Percentiles rank a stretch among this genome's conserved stretches.
Conservation (phyloP, 169 alveolate genomes). For the Eimeria necatrix region DNA sequence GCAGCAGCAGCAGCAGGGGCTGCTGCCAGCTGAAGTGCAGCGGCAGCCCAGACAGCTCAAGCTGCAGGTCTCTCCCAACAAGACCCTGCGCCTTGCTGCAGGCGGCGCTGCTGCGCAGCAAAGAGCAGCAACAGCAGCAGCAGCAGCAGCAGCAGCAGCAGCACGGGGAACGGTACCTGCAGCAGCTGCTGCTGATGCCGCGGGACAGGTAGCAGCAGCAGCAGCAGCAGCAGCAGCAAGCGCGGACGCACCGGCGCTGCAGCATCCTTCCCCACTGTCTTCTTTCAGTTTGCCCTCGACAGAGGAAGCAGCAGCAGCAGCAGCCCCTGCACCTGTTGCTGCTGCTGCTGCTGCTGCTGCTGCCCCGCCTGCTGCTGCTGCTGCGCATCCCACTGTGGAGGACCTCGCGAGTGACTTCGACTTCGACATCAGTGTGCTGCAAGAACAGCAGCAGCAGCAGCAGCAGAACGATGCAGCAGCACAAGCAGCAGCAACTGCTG, state of each 20-base stretch:
- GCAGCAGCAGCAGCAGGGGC: conserved; percentile 21
- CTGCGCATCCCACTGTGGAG: background rate
- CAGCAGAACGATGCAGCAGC: background rate
- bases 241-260: background rate
- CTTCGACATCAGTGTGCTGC: background rate
- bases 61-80: background rate
- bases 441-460: conserved; percentile 4
- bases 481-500: background rate
- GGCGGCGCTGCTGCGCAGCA: too few species aligned
- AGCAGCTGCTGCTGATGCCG: background rate
- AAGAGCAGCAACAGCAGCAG: too few species aligned
- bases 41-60: conserved; percentile 2
- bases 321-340: background rate
- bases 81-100: background rate
- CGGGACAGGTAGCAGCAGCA: background rate
- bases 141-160: background rate
- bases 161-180: too few species aligned
- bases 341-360: conserved; percentile 5
- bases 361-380: background rate
- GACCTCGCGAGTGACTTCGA: background rate
- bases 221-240: background rate
- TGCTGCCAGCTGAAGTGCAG: background rate
- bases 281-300: background rate
- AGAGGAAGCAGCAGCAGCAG: background rate
- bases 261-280: background rate